These are phyloP conservation scores for Lactifluus rugatus DNA, from an alignment of 768 basidiomycete species.

Conservation along the genomic window DNA sequence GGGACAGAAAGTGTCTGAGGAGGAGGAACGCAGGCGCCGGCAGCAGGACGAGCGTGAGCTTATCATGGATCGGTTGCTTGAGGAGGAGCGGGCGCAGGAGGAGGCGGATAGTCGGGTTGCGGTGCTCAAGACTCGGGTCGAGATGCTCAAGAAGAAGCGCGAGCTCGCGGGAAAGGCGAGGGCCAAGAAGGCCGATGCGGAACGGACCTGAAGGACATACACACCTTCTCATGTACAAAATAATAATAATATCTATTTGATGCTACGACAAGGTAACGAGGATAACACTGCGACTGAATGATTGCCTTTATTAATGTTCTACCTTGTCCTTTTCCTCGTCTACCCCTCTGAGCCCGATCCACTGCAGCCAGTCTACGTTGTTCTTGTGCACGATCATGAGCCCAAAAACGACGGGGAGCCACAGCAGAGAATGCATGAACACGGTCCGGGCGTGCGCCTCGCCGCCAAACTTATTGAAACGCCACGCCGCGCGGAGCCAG, in stretches of 20 bases:
- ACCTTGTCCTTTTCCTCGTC: conserved; percentile 3
- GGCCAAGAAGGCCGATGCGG: conserved; percentile 7
- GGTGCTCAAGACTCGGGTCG: conserved; percentile 54
- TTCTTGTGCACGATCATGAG: conserved; percentile 95
- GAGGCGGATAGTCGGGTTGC: conserved; percentile 73
- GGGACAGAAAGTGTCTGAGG: conserved; percentile 34
- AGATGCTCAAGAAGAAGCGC: conserved; percentile 43
- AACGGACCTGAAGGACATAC: not conserved
- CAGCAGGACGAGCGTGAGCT: conserved; percentile 69
- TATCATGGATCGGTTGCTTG: conserved; percentile 77
- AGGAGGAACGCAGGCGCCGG: conserved; percentile 38
- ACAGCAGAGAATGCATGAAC: conserved; percentile 81
- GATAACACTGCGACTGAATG: not conserved
- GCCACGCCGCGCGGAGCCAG: conserved; percentile 56
- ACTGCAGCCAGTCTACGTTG: conserved; percentile 66
- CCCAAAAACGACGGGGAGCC: conserved; percentile 78
- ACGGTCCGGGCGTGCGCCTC: conserved; percentile 71
- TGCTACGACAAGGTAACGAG: not conserved
- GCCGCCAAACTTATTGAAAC: conserved; percentile 61
- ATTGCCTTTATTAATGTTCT: not conserved
- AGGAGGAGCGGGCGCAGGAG: conserved; percentile 81
- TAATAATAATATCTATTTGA: too few relatives aligned
- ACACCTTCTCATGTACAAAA: too few relatives aligned
- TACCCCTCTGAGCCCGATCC: conserved; percentile 35
- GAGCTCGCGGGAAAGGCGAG: conserved; percentile 23